phyloP scores from a whole-genome alignment of 805 yeast species.

The Saccharomycopsis sp. region DNA sequence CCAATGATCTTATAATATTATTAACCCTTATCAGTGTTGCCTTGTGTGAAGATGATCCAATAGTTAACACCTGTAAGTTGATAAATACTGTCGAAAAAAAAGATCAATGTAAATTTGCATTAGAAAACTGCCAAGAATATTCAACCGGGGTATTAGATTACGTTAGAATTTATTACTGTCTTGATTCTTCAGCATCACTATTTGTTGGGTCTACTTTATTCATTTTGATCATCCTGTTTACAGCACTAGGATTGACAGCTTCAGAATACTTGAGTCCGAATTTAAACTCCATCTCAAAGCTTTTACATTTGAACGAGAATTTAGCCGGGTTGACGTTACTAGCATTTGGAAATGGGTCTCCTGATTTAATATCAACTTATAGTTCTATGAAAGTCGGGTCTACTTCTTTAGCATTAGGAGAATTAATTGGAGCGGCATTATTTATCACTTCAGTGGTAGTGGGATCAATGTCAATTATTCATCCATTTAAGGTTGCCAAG shows the following conservation, averaged over 20 bases:
- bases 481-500: slow-evolving; percentile 51
- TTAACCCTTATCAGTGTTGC: no score
- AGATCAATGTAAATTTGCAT: slow-evolving; percentile 35
- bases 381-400: slow-evolving; percentile 72
- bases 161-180: slow-evolving; percentile 27
- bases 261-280: slow-evolving; percentile 80
- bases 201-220: slow-evolving; percentile 17
- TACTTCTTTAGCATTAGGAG: slow-evolving; percentile 78
- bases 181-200: neutral
- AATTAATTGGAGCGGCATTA: slow-evolving; percentile 83
- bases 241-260: slow-evolving; percentile 69
- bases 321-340: slow-evolving; percentile 80
- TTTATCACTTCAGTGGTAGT: slow-evolving; percentile 74
- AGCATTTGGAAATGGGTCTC: slow-evolving; percentile 90
- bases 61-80: slow-evolving; percentile 4
- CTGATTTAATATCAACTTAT: slow-evolving; percentile 80
- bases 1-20: no score
- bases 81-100: slow-evolving; percentile 5
- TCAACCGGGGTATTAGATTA: slow-evolving; percentile 35
- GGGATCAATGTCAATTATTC: slow-evolving; percentile 66
- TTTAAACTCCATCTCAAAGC: slow-evolving; percentile 54
- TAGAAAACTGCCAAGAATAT: slow-evolving; percentile 29
- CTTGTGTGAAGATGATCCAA: no score
- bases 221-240: slow-evolving; percentile 41
- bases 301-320: slow-evolving; percentile 61